phyloP scores from a whole-genome alignment of 306 rosid genomes.

The Neltuma alba region DNA sequence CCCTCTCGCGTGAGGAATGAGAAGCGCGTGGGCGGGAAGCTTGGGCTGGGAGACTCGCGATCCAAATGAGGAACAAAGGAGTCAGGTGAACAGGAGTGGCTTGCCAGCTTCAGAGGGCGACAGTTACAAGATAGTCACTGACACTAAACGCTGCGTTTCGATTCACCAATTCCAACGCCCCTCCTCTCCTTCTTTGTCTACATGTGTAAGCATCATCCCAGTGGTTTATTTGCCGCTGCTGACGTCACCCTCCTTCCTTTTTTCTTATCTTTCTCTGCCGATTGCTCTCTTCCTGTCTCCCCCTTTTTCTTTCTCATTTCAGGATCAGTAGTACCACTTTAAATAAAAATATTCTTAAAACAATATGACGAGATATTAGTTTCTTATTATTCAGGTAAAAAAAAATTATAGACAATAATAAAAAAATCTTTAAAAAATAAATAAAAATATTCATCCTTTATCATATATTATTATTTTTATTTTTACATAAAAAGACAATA shows the following conservation, averaged over 20 bases:
- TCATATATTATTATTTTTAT: too few species aligned
- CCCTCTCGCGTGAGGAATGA: too few species aligned
- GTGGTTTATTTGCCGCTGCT: not conserved
- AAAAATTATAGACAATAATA: too few species aligned
- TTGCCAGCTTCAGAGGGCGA: slow-evolving; percentile 14
- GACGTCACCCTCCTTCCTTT: slow-evolving; percentile 22
- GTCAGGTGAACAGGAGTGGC: slow-evolving; percentile 1
- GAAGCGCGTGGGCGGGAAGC: not conserved
- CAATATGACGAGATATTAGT: too few species aligned
- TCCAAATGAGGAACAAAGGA: not conserved
- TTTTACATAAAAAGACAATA: too few species aligned
- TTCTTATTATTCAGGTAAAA: too few species aligned
- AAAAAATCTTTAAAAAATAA: too few species aligned
- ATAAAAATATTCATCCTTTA: too few species aligned
- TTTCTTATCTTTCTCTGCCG: not conserved
- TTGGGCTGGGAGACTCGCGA: not conserved
- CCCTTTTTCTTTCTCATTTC: not conserved
- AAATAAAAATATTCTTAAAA: too few species aligned
- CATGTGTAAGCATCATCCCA: not conserved
- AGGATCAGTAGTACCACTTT: not conserved
- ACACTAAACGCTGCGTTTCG: slow-evolving; percentile 15
- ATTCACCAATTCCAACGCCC: not conserved
- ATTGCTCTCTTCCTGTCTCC: not conserved
- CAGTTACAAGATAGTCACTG: slow-evolving; percentile 24
- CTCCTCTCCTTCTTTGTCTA: not conserved